A percentile compares a stretch with the other conserved stretches of the same genome.
phyloP scores from a whole-genome alignment of 2,329 filamentous ascomycete species.

The Pseudogymnoascus destructans region DNA sequence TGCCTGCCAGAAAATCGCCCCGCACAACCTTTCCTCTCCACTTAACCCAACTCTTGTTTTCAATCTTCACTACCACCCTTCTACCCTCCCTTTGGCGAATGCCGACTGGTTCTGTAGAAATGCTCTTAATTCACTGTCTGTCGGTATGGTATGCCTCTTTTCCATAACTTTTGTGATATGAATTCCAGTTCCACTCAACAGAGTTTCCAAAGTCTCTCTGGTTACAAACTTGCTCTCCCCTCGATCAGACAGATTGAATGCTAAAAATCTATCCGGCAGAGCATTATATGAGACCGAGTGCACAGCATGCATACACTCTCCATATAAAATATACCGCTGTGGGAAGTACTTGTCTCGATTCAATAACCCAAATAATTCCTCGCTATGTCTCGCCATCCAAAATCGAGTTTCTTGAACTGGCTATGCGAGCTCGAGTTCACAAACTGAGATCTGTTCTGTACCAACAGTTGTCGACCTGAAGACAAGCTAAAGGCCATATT shows the following conservation, averaged over 20 bases:
- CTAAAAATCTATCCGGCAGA: constrained; percentile 13
- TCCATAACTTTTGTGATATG: not conserved
- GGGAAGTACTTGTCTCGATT: constrained; percentile 9
- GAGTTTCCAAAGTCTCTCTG: not conserved
- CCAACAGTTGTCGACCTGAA: constrained; percentile 7
- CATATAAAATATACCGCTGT: constrained; percentile 14
- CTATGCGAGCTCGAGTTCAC: constrained; percentile 11
- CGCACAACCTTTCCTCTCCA: constrained; percentile 16
- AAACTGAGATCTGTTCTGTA: constrained; percentile 16
- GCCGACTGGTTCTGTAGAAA: constrained; percentile 11
- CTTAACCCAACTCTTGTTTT: constrained; percentile 2
- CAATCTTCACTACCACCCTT: constrained; percentile 16
- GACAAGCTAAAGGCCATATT: constrained; percentile 15
- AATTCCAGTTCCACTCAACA: not conserved
- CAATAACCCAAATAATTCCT: constrained; percentile 7
- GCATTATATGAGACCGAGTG: constrained; percentile 12
- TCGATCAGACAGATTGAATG: constrained; percentile 15
- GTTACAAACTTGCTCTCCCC: constrained; percentile 9
- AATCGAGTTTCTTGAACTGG: constrained; percentile 13
- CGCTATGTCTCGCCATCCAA: constrained; percentile 11
- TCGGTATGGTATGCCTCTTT: not conserved
- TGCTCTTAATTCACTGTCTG: not conserved
- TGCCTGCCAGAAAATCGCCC: constrained; percentile 14
- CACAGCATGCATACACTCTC: constrained; percentile 15
- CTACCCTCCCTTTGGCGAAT: constrained; percentile 11